phyloP scores from a whole-genome alignment of 129 eudicot species.

The Artemisia annua region DNA sequence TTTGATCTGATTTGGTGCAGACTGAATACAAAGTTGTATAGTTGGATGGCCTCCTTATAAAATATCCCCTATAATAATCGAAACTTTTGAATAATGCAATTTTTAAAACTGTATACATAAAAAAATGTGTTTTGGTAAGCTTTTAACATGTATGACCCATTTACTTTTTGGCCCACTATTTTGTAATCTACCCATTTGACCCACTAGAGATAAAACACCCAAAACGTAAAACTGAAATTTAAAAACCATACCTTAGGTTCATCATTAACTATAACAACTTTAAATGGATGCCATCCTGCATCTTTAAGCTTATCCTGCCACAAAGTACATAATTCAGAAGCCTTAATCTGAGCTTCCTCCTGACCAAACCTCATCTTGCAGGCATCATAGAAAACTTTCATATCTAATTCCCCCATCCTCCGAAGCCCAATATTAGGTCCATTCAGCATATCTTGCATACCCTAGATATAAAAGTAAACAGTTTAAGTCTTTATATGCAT shows the following conservation, averaged over 20 bases:
- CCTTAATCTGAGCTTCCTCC: conserved; percentile 1
- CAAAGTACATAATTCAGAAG: not conserved
- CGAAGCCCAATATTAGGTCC: not conserved
- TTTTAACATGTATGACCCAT: too few species aligned
- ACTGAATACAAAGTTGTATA: too few species aligned
- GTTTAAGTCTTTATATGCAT: not conserved
- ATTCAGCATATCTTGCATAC: not conserved
- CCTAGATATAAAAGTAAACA: not conserved
- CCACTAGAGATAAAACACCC: not conserved
- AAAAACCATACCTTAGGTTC: not conserved
- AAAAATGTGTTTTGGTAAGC: too few species aligned
- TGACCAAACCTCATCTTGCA: not conserved
- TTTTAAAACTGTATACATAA: too few species aligned
- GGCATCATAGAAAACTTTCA: not conserved
- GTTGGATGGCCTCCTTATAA: too few species aligned
- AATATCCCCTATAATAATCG: too few species aligned
- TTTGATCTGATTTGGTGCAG: too few species aligned
- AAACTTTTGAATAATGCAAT: too few species aligned
- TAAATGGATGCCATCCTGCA: conserved; percentile 3
- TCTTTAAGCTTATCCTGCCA: conserved; percentile 5
- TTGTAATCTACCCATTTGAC: too few species aligned
- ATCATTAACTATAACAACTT: not conserved
- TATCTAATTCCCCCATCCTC: conserved; percentile 3
- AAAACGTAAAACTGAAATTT: not conserved
- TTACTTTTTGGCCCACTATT: too few species aligned